A percentile compares a stretch with the other conserved stretches of the same genome.
phyloP scores from a whole-genome alignment of 1,284 basidiomycete genomes.

The Heliocybe sulcata region DNA sequence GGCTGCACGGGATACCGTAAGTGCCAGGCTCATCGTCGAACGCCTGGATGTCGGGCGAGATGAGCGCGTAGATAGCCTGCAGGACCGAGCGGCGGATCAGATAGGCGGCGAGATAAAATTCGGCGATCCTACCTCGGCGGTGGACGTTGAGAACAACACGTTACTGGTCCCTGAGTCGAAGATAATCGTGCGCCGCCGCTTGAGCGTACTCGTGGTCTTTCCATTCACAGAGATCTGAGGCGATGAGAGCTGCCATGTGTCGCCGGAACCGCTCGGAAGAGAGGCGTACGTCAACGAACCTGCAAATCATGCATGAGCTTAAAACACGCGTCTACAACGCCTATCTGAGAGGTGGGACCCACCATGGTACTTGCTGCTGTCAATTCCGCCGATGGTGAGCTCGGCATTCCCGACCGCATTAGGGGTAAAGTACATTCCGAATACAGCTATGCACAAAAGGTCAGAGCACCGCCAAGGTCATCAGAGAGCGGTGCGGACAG shows the following conservation, averaged over 20 bases:
- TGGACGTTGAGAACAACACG: constrained; percentile 38
- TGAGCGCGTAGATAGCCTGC: constrained; percentile 49
- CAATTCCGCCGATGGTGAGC: constrained; percentile 45
- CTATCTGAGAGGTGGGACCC: constrained; percentile 9
- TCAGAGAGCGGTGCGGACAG: constrained; percentile 21
- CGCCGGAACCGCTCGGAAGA: constrained; percentile 22
- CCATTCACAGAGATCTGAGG: constrained; percentile 45
- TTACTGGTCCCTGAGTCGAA: constrained; percentile 55
- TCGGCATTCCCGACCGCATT: constrained; percentile 41
- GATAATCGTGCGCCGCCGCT: constrained; percentile 33
- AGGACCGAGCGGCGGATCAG: background rate
- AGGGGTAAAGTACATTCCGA: constrained; percentile 46
- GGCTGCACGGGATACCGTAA: constrained; percentile 44
- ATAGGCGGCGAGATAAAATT: background rate
- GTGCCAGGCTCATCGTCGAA: constrained; percentile 42
- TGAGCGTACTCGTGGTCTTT: constrained; percentile 34
- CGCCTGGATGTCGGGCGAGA: constrained; percentile 39
- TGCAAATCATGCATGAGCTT: constrained; percentile 9
- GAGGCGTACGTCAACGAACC: constrained; percentile 38
- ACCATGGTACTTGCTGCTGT: constrained; percentile 42
- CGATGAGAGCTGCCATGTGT: constrained; percentile 40
- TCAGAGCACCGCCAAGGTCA: background rate
- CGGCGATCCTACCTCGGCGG: constrained; percentile 30
- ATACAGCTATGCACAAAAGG: constrained; percentile 29
- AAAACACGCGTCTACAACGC: background rate